Percentiles rank a stretch among this genome's conserved stretches.
Evolutionary conservation across 2,329 filamentous ascomycete genomes (phyloP).

Genomic region (Talaromyces sp.): DNA sequence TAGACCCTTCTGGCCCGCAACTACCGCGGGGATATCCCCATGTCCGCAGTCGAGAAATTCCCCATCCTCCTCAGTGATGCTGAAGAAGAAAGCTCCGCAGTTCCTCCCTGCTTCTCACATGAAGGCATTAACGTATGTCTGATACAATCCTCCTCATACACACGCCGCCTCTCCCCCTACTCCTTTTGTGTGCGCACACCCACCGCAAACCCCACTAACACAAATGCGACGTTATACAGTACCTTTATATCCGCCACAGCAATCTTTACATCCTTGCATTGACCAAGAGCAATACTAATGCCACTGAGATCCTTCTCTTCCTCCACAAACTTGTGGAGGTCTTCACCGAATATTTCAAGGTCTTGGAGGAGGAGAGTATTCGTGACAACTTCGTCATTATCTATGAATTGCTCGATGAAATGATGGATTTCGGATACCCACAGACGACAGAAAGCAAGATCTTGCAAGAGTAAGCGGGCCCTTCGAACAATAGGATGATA

Average conservation of each 20-base stretch:
- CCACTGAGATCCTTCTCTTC: slow-evolving; percentile 96
- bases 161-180: slow-evolving; percentile 11
- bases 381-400: slow-evolving; percentile 99
- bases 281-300: slow-evolving; percentile 98
- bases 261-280: slow-evolving; percentile 97
- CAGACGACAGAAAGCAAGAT: slow-evolving; percentile 99
- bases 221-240: slow-evolving; percentile 56
- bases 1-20: slow-evolving; percentile 98
- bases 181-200: slow-evolving; percentile 15
- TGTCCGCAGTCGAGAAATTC: slow-evolving; percentile 99
- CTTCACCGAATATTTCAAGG: slow-evolving; percentile 99
- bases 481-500: background rate
- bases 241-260: slow-evolving; percentile 98
- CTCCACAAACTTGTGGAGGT: slow-evolving; percentile 98
- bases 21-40: slow-evolving; percentile 97
- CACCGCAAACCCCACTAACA: slow-evolving; percentile 14
- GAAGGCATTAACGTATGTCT: slow-evolving; percentile 91
- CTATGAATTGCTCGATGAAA: slow-evolving; percentile 97
- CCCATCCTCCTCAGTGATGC: slow-evolving; percentile 93
- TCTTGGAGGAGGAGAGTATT: slow-evolving; percentile 97
- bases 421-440: slow-evolving; percentile 99
- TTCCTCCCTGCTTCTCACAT: slow-evolving; percentile 95
- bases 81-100: slow-evolving; percentile 97
- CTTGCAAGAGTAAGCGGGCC: slow-evolving; percentile 71
- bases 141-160: background rate